A percentile compares a stretch with the other conserved stretches of the same genome.
These are phyloP conservation scores for Dictyostelium capitatum DNA, from an alignment of 78 protist genomes.

Conservation along the genomic window DNA sequence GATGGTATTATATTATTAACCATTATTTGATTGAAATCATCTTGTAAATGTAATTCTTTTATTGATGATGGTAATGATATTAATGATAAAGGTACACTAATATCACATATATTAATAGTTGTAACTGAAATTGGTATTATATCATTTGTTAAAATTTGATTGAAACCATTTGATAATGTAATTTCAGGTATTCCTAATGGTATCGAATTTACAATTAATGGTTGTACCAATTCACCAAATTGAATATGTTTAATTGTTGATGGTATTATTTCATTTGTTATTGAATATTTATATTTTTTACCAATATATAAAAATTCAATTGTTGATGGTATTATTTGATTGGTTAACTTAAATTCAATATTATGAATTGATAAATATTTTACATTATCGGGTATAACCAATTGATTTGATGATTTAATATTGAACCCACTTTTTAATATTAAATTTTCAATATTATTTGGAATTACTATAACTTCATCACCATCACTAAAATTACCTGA, in stretches of 20 bases:
- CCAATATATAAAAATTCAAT: not conserved
- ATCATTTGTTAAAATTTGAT: not conserved
- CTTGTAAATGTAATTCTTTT: not conserved
- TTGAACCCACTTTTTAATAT: not conserved
- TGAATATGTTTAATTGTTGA: not conserved
- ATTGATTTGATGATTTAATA: no score
- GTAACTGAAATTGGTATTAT: not conserved
- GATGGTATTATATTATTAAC: not conserved
- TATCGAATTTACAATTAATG: not conserved
- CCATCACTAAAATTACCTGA: not conserved
- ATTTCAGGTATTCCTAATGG: not conserved
- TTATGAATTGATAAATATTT: not conserved
- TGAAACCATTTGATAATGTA: not conserved
- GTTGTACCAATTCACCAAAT: not conserved
- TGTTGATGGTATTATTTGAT: not conserved
- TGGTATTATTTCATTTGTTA: not conserved
- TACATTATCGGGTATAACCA: not conserved
- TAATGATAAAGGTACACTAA: not conserved
- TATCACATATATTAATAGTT: not conserved
- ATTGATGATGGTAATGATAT: not conserved
- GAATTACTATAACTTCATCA: not conserved
- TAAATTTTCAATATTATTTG: not conserved
- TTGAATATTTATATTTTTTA: no score
- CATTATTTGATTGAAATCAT: not conserved
- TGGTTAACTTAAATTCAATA: not conserved